phyloP scores from a whole-genome alignment of 2,329 filamentous ascomycete genomes.

The Botrytis aclada region DNA sequence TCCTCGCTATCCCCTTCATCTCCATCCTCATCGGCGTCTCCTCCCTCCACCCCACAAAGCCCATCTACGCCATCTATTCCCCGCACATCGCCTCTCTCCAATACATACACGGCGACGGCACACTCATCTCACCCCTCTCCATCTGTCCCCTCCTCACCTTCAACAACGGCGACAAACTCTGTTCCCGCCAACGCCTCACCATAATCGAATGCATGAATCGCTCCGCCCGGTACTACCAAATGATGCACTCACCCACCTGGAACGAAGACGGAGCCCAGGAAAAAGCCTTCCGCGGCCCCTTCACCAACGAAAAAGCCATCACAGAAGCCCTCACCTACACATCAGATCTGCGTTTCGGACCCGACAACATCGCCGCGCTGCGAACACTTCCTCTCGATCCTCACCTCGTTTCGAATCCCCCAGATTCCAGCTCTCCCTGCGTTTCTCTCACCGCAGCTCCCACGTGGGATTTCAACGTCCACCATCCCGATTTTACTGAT shows the following conservation, averaged over 20 bases:
- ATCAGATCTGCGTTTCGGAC: neutral
- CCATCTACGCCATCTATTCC: neutral
- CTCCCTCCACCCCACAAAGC: neutral
- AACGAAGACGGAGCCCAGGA: neutral
- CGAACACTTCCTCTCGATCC: neutral
- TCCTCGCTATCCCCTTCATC: neutral
- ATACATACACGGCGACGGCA: neutral
- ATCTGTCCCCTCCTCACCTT: neutral
- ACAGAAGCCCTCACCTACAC: neutral
- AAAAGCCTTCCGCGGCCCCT: neutral
- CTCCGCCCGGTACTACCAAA: neutral
- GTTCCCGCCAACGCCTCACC: neutral
- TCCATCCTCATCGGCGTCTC: neutral
- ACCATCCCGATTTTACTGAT: neutral
- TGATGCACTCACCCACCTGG: neutral
- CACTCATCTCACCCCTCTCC: neutral
- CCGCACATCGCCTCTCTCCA: neutral
- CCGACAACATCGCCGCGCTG: neutral
- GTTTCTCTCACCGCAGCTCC: neutral
- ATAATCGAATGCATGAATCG: constrained; percentile 2
- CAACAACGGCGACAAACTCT: neutral
- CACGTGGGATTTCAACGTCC: neutral
- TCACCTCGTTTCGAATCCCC: neutral
- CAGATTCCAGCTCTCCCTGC: neutral
- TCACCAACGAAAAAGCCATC: neutral